Conservation (phyloP, 1,284 basidiomycete genomes). For the Meripilus lineatus region DNA sequence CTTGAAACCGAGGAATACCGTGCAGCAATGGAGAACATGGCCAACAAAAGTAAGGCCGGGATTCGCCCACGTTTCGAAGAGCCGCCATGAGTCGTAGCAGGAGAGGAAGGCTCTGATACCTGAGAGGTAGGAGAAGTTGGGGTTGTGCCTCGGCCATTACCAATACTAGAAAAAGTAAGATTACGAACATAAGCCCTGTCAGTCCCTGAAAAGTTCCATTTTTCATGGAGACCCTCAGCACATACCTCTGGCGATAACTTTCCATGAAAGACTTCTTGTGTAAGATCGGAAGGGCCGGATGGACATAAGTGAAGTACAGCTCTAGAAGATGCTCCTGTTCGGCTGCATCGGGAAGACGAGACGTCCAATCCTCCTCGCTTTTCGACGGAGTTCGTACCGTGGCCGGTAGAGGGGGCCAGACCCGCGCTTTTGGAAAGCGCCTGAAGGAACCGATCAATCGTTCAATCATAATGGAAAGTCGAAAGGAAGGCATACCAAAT, state of each 20-base stretch:
- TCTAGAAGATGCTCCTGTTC: conserved; percentile 67
- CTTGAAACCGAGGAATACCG: conserved; percentile 45
- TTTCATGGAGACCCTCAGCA: conserved; percentile 13
- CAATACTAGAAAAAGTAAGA: too few relatives aligned
- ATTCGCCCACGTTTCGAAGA: conserved; percentile 41
- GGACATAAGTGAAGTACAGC: conserved; percentile 77
- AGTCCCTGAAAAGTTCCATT: not conserved
- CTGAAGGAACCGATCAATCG: conserved; percentile 28
- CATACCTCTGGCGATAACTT: conserved; percentile 42
- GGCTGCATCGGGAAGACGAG: conserved; percentile 46
- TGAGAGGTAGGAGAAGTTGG: conserved; percentile 28
- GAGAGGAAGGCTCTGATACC: conserved; percentile 24
- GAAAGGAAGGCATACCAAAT: conserved; percentile 50
- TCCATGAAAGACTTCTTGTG: conserved; percentile 69
- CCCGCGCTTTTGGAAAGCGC: conserved; percentile 77
- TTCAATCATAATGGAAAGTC: conserved; percentile 13
- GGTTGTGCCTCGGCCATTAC: conserved; percentile 7
- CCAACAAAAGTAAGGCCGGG: conserved; percentile 64
- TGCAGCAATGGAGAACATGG: conserved; percentile 75
- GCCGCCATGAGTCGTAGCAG: conserved; percentile 30
- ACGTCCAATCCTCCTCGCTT: conserved; percentile 33
- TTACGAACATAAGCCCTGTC: not conserved
- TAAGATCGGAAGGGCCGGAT: conserved; percentile 68
- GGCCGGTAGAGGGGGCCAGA: conserved; percentile 70
- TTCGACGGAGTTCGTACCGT: conserved; percentile 23